Evolutionary conservation across 306 rosid genomes (phyloP), one percentile per base, ranked within the genome.

Genomic region (Acacia confusa): DNA sequence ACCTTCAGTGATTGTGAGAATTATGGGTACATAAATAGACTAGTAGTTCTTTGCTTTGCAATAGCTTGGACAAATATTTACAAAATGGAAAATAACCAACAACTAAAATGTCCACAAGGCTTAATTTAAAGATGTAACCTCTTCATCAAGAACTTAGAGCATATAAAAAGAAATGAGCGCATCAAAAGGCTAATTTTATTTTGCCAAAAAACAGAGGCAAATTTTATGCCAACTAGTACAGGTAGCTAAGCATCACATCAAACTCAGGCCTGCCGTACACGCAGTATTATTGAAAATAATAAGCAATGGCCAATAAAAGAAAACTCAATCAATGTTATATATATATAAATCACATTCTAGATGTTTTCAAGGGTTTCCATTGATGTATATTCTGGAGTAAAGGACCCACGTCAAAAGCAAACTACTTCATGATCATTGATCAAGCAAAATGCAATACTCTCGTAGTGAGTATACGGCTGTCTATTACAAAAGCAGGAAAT

Each of bases 1-100:
- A 66, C 45, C 75, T 45, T 82, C 40, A 85, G 85, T 50, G 72
- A 71, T 36, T 38, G 43, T 77, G 36, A 16, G 60, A 70, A 36
- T 67, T 60, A 41, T 41, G 63, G 15, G 0, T 58, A 3, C 16
- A 22, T 47, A 47, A 24, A 60, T 25, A 60, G 36, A 25, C 19
- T 0, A 0, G 19, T 12, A 27, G 17, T 77, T 22, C 44, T 55
- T 16, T 38, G n/a, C 41, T 57, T 76, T 41, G 24, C 32, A 67
- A 70, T 66, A 28, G 75, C 77, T 67, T 80, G 64, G 30, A 83
- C 47, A 70, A 68, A 22, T 28, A 64, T 24, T 68, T 58, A 79
- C n/a, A 57, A 57, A 15, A 53, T 53, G 61, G 30, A 24, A 57
- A 57, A 24, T 55, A 55, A n/a, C 63, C 28, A 55, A 55, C 3